phyloP scores from a whole-genome alignment of 192 early-diverging fungal species.

The Podila horticola region DNA sequence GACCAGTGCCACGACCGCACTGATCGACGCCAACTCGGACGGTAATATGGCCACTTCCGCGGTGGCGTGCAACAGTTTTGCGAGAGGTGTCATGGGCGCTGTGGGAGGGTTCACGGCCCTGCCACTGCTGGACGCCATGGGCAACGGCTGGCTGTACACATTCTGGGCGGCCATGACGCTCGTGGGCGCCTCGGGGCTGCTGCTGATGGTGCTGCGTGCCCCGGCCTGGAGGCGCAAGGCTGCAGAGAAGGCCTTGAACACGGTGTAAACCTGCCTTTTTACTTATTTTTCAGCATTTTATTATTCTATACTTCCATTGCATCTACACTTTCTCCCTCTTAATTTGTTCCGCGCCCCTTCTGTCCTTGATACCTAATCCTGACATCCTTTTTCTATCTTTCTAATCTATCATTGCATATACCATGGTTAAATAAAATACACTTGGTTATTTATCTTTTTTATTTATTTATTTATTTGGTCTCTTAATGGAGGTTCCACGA shows the following conservation, averaged over 20 bases:
- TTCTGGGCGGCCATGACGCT: conserved; percentile 37
- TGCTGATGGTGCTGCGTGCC: conserved; percentile 22
- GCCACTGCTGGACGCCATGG: conserved; percentile 20
- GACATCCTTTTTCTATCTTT: too few relatives aligned
- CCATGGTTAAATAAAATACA: too few relatives aligned
- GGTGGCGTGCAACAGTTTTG: conserved; percentile 48
- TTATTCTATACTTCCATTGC: background rate
- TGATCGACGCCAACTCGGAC: conserved; percentile 46
- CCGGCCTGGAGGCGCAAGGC: conserved; percentile 25
- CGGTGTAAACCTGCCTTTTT: background rate
- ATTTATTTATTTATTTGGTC: background rate
- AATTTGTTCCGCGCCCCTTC: too few relatives aligned
- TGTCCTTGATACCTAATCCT: too few relatives aligned
- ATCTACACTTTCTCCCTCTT: too few relatives aligned
- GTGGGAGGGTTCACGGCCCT: conserved; percentile 29
- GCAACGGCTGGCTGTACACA: conserved; percentile 44
- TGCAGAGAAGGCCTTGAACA: conserved; percentile 28
- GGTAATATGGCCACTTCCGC: conserved; percentile 39
- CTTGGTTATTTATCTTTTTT: background rate
- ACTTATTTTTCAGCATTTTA: background rate
- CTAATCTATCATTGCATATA: too few relatives aligned
- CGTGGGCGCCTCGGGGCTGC: conserved; percentile 9
- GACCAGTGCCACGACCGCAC: conserved; percentile 31
- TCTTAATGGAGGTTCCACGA: background rate
- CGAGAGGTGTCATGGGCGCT: conserved; percentile 27